phyloP scores from a whole-genome alignment of 306 rosid species.

The Acacia melanoxylon region DNA sequence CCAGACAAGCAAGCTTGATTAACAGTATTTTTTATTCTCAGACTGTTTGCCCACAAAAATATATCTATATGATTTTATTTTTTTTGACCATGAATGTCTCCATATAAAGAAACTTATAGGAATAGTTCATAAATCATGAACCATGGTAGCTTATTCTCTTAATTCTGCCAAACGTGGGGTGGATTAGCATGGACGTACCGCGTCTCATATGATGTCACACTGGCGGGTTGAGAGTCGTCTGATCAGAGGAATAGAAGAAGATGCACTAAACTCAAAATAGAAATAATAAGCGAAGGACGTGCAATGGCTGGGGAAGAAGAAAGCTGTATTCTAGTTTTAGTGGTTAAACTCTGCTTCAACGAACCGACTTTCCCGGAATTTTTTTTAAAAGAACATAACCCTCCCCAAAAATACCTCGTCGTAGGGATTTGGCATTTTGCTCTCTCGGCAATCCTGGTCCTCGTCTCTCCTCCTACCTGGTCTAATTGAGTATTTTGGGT shows the following conservation, averaged over 20 bases:
- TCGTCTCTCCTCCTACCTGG: not conserved
- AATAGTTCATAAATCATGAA: not conserved
- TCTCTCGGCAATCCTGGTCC: not conserved
- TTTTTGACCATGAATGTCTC: too few relatives aligned
- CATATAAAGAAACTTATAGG: not conserved
- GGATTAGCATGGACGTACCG: not conserved
- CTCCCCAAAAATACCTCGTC: not conserved
- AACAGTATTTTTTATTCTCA: too few relatives aligned
- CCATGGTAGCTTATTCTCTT: not conserved
- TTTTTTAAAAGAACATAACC: not conserved
- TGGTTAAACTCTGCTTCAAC: not conserved
- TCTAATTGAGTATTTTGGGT: not conserved
- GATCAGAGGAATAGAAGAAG: conserved; percentile 18
- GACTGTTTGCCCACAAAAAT: not conserved
- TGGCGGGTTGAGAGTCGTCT: not conserved
- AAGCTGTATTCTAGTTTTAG: not conserved
- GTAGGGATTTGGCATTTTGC: not conserved
- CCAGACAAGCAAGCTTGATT: too few relatives aligned
- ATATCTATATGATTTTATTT: too few relatives aligned
- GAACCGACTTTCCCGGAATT: conserved; percentile 21
- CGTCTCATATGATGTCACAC: not conserved
- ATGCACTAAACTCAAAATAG: conserved; percentile 28
- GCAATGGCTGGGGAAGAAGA: not conserved
- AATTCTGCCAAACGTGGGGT: too few relatives aligned
- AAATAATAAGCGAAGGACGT: conserved; percentile 22